phyloP scores from a whole-genome alignment of 75 land plant genomes.

The Pinus tabuliformis region DNA sequence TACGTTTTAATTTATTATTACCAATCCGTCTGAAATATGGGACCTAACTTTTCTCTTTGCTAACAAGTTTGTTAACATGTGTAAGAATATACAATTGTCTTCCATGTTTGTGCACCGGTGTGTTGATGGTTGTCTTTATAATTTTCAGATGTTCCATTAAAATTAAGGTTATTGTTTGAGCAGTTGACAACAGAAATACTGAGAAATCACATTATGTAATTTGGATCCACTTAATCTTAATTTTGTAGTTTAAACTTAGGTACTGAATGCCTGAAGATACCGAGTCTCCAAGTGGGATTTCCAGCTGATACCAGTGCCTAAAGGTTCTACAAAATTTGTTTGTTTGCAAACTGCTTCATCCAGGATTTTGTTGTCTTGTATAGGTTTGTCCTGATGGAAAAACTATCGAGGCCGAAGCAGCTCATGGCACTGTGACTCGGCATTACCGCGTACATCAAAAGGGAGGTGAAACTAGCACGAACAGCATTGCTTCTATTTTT shows the following conservation, averaged over 20 bases:
- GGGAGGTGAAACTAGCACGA: constrained; percentile 98
- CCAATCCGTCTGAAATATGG: neutral
- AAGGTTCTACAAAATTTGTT: neutral
- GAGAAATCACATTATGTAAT: neutral
- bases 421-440: constrained; percentile 96
- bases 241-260: neutral
- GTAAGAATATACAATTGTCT: neutral
- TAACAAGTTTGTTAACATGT: neutral
- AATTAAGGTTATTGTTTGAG: neutral
- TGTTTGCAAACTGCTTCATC: constrained; percentile 4
- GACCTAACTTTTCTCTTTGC: neutral
- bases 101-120: neutral
- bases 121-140: neutral
- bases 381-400: constrained; percentile 98
- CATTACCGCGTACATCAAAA: constrained; percentile 93
- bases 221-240: neutral
- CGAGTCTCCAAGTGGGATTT: too few relatives aligned
- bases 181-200: neutral
- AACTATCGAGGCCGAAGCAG: constrained; percentile 98
- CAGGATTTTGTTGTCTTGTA: neutral
- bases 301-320: too few relatives aligned
- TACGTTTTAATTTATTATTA: neutral
- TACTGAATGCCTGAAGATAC: neutral
- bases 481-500: constrained; percentile 97
- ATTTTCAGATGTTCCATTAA: neutral